These are phyloP conservation scores for Cutaneotrichosporon cyanovorans DNA, from an alignment of 1,284 basidiomycete species.

Conservation along the genomic window DNA sequence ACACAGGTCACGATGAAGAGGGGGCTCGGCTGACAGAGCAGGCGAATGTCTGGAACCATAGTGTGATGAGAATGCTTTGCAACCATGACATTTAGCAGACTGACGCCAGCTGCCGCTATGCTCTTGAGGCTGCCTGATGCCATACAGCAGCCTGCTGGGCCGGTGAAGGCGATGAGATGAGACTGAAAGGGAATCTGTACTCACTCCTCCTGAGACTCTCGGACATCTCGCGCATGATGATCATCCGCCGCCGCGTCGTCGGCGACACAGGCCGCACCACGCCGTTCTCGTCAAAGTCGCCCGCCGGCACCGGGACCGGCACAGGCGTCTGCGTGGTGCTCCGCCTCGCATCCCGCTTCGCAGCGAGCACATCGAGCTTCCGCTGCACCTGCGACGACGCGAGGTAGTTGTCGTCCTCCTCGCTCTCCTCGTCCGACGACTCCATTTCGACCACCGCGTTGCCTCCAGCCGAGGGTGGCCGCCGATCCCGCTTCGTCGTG, in stretches of 20 bases:
- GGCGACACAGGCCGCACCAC: slow-evolving; percentile 33
- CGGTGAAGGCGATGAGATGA: too few species aligned
- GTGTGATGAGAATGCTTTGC: too few species aligned
- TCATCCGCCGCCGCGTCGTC: slow-evolving; percentile 32
- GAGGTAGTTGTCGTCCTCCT: slow-evolving; percentile 31
- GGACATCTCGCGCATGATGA: slow-evolving; percentile 43
- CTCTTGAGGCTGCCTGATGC: too few species aligned
- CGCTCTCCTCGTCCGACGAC: slow-evolving; percentile 30
- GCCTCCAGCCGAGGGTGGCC: too few species aligned
- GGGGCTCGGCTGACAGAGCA: too few species aligned
- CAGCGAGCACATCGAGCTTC: slow-evolving; percentile 31
- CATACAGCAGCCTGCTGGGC: too few species aligned
- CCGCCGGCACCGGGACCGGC: slow-evolving; percentile 2
- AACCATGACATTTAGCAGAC: too few species aligned
- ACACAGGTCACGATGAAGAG: too few species aligned
- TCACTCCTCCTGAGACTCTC: slow-evolving; percentile 39
- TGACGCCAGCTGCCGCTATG: neutral
- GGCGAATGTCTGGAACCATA: too few species aligned
- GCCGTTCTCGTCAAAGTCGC: slow-evolving; percentile 22
- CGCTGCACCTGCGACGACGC: slow-evolving; percentile 31
- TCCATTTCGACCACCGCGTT: slow-evolving; percentile 29
- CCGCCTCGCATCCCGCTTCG: slow-evolving; percentile 15
- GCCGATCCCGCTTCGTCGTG: too few species aligned
- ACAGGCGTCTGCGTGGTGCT: neutral
- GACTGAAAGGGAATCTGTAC: too few species aligned